Base-by-base conservation (phyloP, 169 alveolate species). In the Nephromyces sp. region DNA sequence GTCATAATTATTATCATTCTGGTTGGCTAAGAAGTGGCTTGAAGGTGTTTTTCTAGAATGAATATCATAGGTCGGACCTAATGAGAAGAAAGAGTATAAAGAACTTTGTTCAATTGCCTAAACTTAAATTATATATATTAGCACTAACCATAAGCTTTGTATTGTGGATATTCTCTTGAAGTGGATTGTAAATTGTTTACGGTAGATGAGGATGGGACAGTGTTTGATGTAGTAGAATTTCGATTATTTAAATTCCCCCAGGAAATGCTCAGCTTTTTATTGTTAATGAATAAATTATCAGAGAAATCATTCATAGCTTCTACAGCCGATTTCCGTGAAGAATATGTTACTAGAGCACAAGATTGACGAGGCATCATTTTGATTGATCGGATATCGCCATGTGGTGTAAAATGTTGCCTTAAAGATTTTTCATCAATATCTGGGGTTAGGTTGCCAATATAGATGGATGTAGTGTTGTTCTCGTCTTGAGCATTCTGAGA, bases 301-400 rank as follows among this genome's bases (percentile, higher is more conserved):
- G 71, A 76, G 28, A 75, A 57, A 32, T 80, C 80, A 69, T 81
- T 65, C 1, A 86, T 72, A 3, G 95, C 92, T 6, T 66, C 79
- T 72, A 81, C 92, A 22, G 95, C 95, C 1, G 89, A 69, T 61
- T 78, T 72, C 64, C 95, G 73, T 8, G 62, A 52, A 0, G 78
- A 68, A 72, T 74, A 90, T 64, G 84, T 72, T 24, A 90, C 85
- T 61, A 90, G 86, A 0, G 93, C 92, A 61, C 87, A 77, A n/a
- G 64, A 31, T 32, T 81, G 68, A 57, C 62, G 74, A 15, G 74
- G 77, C 34, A 83, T 65, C 51, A 86, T 52, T 53, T 84, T 82
- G 15, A 90, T 70, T n/a, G 85, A 80, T 30, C 77, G 64, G 0
- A 90, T 63, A 35, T 84, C 87, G 0, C 95, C 95, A 72, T 52